Evolutionary conservation across 2,329 filamentous ascomycete genomes (phyloP).

Genomic region (Esteya vermicola): DNA sequence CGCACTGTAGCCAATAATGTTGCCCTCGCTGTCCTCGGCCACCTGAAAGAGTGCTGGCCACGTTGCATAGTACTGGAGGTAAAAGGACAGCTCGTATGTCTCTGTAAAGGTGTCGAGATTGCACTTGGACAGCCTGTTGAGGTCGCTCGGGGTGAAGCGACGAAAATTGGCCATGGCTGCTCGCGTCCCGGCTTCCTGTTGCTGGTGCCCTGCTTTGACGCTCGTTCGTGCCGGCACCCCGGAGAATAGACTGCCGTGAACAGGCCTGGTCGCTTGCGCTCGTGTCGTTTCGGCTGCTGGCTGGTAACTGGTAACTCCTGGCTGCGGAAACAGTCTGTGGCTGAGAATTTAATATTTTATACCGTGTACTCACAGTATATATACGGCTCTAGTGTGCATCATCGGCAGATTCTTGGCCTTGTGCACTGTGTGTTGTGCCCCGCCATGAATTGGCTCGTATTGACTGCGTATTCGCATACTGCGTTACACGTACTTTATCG

Average conservation of each 20-base stretch:
- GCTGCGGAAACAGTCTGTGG: no score
- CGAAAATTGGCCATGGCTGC: slow-evolving; percentile 65
- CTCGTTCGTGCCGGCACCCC: no score
- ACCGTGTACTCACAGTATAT: no score
- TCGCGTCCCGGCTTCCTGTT: neutral
- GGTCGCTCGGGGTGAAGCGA: slow-evolving; percentile 68
- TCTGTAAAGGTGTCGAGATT: slow-evolving; percentile 96
- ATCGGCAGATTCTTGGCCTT: no score
- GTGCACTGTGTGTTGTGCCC: no score
- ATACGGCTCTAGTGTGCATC: no score
- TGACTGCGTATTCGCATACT: no score
- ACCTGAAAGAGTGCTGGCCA: slow-evolving; percentile 94
- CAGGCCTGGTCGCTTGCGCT: neutral
- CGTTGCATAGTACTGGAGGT: slow-evolving; percentile 87
- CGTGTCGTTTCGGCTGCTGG: neutral
- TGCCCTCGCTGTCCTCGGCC: slow-evolving; percentile 72
- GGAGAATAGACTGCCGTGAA: no score
- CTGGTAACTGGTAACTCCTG: no score
- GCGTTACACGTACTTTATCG: no score
- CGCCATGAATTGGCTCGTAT: no score
- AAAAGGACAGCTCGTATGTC: slow-evolving; percentile 91
- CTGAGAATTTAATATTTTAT: no score
- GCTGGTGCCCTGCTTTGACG: neutral
- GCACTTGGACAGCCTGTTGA: slow-evolving; percentile 82
- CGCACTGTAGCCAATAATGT: slow-evolving; percentile 88